Percentiles rank a stretch among this genome's conserved stretches.
Evolutionary conservation across 192 early-diverging fungal genomes (phyloP).

Genomic region (Gonapodya sp.): DNA sequence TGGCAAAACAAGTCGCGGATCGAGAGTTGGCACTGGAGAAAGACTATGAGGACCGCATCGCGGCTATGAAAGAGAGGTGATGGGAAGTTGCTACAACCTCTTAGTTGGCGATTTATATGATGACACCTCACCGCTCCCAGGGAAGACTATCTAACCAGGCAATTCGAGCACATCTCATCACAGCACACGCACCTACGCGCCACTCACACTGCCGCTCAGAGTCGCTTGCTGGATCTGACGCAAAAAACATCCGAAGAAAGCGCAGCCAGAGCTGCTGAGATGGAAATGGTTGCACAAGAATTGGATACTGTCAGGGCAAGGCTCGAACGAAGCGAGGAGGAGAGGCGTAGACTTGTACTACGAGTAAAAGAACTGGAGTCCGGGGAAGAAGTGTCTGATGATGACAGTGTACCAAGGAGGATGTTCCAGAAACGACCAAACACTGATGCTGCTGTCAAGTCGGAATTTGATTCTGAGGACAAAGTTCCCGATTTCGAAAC

Average conservation of each 20-base stretch:
- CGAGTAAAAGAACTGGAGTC: neutral
- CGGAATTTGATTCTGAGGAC: conserved; percentile 62
- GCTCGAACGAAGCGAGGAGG: neutral
- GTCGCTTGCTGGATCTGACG: neutral
- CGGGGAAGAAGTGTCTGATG: neutral
- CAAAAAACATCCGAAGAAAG: neutral
- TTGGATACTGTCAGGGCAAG: neutral
- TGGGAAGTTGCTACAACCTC: neutral
- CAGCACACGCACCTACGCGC: neutral
- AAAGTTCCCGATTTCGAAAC: conserved; percentile 81
- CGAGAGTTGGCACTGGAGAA: conserved; percentile 19
- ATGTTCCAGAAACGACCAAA: conserved; percentile 47
- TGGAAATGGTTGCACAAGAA: neutral
- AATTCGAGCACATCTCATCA: neutral
- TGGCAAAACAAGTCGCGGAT: conserved; percentile 52
- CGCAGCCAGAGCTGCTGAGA: neutral
- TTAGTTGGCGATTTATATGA: neutral
- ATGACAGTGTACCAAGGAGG: too few relatives aligned
- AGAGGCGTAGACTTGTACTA: neutral
- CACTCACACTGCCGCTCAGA: neutral
- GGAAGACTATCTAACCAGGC: neutral
- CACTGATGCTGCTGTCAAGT: too few relatives aligned
- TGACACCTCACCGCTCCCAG: neutral
- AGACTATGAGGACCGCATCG: neutral
- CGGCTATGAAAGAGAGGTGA: neutral